phyloP scores from a whole-genome alignment of 2,329 filamentous ascomycete genomes.

The Cytospora piceicola region DNA sequence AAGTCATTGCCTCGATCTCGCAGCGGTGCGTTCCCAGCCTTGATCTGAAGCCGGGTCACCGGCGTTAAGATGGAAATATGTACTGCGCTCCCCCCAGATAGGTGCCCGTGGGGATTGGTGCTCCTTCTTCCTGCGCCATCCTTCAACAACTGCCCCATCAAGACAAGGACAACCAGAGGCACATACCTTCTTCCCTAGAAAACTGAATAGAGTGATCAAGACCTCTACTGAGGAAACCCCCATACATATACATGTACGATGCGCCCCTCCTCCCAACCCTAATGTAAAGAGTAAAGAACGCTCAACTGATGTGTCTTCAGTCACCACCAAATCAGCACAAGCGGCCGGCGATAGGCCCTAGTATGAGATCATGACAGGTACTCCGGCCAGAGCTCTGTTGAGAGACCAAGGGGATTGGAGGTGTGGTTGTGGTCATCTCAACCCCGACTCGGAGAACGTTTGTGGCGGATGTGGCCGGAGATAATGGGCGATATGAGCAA shows the following conservation, averaged over 20 bases:
- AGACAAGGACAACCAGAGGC: background rate
- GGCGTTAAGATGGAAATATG: constrained; percentile 14
- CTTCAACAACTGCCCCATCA: constrained; percentile 3
- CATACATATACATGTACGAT: background rate
- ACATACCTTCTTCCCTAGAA: background rate
- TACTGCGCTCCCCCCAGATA: constrained; percentile 10
- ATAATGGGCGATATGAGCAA: constrained; percentile 5
- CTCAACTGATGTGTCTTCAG: background rate
- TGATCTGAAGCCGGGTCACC: constrained; percentile 1
- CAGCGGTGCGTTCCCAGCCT: constrained; percentile 2
- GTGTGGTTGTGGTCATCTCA: constrained; percentile 27
- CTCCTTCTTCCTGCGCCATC: constrained; percentile 7
- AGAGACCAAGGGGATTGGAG: constrained; percentile 27
- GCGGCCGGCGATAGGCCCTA: background rate
- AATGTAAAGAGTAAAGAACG: background rate
- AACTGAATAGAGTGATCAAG: too few relatives aligned
- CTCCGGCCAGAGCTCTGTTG: constrained; percentile 26
- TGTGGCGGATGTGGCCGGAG: constrained; percentile 28
- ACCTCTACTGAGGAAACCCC: background rate
- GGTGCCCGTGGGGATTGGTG: constrained; percentile 10
- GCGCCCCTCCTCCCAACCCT: background rate
- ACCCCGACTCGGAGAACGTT: constrained; percentile 27
- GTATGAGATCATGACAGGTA: constrained; percentile 25
- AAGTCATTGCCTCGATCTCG: constrained; percentile 5
- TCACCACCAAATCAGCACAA: background rate